phyloP scores from a whole-genome alignment of 148 eudicot genomes.

The Chenopodium suecicum region DNA sequence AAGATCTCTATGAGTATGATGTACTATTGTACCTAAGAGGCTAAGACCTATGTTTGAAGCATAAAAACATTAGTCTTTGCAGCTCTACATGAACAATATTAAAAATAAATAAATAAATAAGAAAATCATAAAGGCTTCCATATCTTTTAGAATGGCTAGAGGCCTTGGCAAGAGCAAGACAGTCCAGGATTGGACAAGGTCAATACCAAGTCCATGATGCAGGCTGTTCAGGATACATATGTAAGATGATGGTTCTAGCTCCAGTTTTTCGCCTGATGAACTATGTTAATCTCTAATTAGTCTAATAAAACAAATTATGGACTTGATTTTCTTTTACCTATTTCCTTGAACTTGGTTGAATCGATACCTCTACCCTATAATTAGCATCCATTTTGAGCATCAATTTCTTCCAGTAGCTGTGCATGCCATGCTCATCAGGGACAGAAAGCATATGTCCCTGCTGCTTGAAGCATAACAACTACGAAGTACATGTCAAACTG shows the following conservation, averaged over 20 bases:
- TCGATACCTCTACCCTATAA: background rate
- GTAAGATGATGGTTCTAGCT: too few relatives aligned
- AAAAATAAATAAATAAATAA: too few relatives aligned
- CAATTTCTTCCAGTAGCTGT: background rate
- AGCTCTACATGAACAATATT: background rate
- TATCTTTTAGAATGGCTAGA: background rate
- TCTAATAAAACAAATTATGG: too few relatives aligned
- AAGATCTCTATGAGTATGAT: background rate
- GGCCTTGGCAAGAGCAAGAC: background rate
- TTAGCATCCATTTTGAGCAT: background rate
- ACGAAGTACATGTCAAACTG: background rate
- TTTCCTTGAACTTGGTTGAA: background rate
- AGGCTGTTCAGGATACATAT: background rate
- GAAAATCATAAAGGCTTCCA: background rate
- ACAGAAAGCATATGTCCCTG: background rate
- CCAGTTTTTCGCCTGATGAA: background rate
- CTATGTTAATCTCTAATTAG: background rate
- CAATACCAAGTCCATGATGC: background rate
- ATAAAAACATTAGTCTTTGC: background rate
- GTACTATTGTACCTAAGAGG: background rate
- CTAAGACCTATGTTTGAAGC: background rate
- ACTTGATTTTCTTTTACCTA: background rate
- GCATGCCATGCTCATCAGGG: background rate
- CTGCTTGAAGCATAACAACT: background rate
- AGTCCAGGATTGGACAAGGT: background rate